A percentile compares a stretch with the other conserved stretches of the same genome.
Conservation (phyloP, 371 early-diverging fungal species). For the Dichotomocladium elegans region DNA sequence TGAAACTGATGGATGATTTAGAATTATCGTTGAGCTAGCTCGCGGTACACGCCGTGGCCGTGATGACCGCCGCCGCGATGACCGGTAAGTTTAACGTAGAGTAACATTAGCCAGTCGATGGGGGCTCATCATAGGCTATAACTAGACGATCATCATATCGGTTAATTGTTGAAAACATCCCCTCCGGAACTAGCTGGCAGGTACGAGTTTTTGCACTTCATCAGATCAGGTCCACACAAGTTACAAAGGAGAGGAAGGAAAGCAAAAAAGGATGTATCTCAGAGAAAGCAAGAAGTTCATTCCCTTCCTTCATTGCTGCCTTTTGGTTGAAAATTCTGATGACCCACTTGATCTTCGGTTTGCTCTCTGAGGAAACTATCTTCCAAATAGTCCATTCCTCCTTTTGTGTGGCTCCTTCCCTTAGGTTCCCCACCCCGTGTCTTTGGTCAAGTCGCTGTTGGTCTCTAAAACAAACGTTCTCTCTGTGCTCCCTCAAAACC, state of each 20-base stretch:
- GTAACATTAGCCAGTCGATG: too few relatives aligned
- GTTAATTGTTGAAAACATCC: conserved; percentile 67
- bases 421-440: too few relatives aligned
- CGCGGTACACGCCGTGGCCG: conserved; percentile 61
- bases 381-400: too few relatives aligned
- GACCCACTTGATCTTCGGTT: neutral
- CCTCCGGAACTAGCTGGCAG: conserved; percentile 78
- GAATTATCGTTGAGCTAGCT: conserved; percentile 73
- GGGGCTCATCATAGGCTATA: too few relatives aligned
- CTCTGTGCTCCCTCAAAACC: too few relatives aligned
- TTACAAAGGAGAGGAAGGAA: neutral
- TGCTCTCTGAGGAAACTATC: neutral
- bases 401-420: too few relatives aligned
- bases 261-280: neutral
- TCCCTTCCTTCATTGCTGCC: neutral
- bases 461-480: too few relatives aligned
- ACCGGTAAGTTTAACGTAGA: conserved; percentile 26
- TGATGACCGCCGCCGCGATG: conserved; percentile 33
- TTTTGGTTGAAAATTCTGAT: neutral
- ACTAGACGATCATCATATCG: conserved; percentile 56
- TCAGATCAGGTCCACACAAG: too few relatives aligned
- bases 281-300: neutral
- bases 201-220: conserved; percentile 49
- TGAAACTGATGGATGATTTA: conserved; percentile 13
- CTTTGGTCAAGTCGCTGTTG: too few relatives aligned